Conservation (phyloP, 148 eudicot species). For the Talinum fruticosum region DNA sequence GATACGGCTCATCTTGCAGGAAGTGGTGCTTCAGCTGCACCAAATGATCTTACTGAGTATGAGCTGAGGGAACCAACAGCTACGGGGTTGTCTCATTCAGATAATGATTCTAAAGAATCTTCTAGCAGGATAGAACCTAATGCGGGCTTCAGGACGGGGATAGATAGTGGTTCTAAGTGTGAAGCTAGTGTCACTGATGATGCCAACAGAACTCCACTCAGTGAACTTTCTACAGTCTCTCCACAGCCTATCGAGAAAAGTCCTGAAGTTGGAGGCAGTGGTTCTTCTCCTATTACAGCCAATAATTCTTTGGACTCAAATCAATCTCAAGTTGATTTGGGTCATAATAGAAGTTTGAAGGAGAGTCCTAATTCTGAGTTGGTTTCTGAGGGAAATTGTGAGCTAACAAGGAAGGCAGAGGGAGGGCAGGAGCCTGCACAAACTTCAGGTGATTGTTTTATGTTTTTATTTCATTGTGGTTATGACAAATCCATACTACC, state of each 20-base stretch:
- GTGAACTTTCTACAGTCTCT: background rate
- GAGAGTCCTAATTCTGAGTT: background rate
- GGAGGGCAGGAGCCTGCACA: background rate
- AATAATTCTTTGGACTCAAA: background rate
- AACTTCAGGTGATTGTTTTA: background rate
- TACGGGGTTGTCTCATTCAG: constrained; percentile 11
- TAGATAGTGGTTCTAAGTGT: background rate
- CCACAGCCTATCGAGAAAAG: background rate
- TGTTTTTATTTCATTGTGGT: background rate
- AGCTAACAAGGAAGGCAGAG: background rate
- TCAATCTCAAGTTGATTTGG: background rate
- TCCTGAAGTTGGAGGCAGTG: background rate
- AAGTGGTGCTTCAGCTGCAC: constrained; percentile 20
- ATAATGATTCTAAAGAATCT: background rate
- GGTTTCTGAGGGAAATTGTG: background rate
- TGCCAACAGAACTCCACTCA: background rate
- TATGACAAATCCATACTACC: background rate
- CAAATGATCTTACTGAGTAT: constrained; percentile 14
- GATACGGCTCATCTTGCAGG: constrained; percentile 15
- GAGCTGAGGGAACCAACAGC: constrained; percentile 19
- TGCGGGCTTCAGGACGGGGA: background rate
- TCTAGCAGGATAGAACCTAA: background rate
- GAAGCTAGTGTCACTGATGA: background rate
- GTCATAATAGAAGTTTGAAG: background rate
- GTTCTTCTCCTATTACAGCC: background rate